phyloP scores from a whole-genome alignment of 176 grass and related monocot genomes.

The Secale cereale region DNA sequence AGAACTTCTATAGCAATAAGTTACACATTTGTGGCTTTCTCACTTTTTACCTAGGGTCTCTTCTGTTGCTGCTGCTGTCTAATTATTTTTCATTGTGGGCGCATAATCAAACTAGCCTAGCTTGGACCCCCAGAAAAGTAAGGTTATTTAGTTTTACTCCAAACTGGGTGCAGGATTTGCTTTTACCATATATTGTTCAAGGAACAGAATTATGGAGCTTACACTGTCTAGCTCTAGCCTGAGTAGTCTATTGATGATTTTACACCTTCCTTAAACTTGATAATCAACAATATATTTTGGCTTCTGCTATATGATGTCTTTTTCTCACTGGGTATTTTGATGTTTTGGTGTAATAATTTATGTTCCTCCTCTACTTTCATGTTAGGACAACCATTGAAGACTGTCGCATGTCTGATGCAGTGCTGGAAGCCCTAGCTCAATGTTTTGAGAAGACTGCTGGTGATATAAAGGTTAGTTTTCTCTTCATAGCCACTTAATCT shows the following conservation, averaged over 20 bases:
- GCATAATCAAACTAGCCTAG: background rate
- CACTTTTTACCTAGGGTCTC: background rate
- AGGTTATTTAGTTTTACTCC: background rate
- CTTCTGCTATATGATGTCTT: constrained; percentile 5
- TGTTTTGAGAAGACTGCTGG: constrained; percentile 51
- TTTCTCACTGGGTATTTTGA: background rate
- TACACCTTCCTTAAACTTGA: background rate
- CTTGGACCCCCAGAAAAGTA: background rate
- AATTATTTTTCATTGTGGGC: background rate
- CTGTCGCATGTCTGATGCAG: constrained; percentile 55
- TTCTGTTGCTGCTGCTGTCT: background rate
- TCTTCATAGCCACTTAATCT: constrained; percentile 7
- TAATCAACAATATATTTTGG: constrained; percentile 18
- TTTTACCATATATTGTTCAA: constrained; percentile 10
- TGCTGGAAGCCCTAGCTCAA: constrained; percentile 60
- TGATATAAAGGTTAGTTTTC: constrained; percentile 80
- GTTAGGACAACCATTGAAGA: constrained; percentile 71
- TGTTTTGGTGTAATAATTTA: background rate
- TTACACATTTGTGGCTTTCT: background rate
- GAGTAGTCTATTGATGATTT: background rate
- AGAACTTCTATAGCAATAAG: background rate
- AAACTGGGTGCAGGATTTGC: background rate
- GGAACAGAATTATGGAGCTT: background rate
- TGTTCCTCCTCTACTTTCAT: constrained; percentile 9
- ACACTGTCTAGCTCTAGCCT: background rate